These are phyloP conservation scores for Dissophora globulifera DNA, from an alignment of 192 early-diverging fungal species.

Conservation along the genomic window DNA sequence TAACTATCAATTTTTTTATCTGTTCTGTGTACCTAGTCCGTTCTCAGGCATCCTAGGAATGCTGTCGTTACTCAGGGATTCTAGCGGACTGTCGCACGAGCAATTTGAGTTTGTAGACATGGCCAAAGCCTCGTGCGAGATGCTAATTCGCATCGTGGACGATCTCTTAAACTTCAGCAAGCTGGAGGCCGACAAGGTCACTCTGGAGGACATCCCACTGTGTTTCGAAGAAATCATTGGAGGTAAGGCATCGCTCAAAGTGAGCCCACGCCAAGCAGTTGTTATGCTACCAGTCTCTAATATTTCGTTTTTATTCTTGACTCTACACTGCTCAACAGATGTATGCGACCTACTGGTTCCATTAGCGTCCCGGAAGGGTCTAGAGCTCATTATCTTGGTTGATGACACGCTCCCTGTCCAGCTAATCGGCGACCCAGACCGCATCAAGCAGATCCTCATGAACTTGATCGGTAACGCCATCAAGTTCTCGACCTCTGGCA, in stretches of 20 bases:
- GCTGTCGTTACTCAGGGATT: slow-evolving; percentile 56
- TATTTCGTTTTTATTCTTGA: neutral
- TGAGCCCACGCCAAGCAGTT: too few species aligned
- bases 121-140: slow-evolving; percentile 62
- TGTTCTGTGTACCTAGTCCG: slow-evolving; percentile 25
- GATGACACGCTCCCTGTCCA: slow-evolving; percentile 66
- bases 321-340: slow-evolving; percentile 15
- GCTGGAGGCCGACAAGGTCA: slow-evolving; percentile 61
- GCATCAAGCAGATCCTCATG: slow-evolving; percentile 77
- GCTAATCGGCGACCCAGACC: slow-evolving; percentile 73
- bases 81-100: slow-evolving; percentile 54
- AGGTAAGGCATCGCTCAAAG: too few species aligned
- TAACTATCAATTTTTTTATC: neutral
- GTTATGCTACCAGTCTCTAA: neutral
- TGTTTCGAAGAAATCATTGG: slow-evolving; percentile 58
- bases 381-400: slow-evolving; percentile 65
- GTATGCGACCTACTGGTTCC: slow-evolving; percentile 70
- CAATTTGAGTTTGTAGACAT: slow-evolving; percentile 63
- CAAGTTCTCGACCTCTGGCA: slow-evolving; percentile 60
- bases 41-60: slow-evolving; percentile 64
- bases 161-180: slow-evolving; percentile 62
- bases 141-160: slow-evolving; percentile 61
- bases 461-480: slow-evolving; percentile 81
- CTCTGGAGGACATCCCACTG: slow-evolving; percentile 54
- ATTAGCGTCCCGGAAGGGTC: slow-evolving; percentile 69